Conservation (phyloP, 176 grass and related monocot genomes). For the Urochloa ruziziensis region DNA sequence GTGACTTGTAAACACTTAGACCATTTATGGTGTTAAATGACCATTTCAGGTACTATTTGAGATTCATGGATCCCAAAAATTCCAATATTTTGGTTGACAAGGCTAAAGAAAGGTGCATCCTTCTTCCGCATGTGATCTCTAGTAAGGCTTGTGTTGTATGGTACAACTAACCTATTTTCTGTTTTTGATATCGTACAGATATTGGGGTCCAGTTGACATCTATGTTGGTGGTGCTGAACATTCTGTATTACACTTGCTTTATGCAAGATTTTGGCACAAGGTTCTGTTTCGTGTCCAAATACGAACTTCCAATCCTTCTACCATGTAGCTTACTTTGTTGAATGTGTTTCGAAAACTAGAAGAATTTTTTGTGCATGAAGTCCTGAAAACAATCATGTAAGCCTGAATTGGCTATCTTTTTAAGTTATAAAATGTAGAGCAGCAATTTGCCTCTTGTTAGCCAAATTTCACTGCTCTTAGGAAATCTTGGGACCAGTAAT, state of each 20-base stretch:
- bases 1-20: background rate
- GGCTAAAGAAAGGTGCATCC: constrained; percentile 83
- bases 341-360: too few species aligned
- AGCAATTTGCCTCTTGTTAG: background rate
- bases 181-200: constrained; percentile 49
- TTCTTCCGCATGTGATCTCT: constrained; percentile 17
- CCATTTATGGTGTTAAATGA: constrained; percentile 11
- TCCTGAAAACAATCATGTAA: background rate
- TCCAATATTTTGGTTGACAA: constrained; percentile 74
- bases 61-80: constrained; percentile 99
- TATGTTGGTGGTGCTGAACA: constrained; percentile 98
- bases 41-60: constrained; percentile 87
- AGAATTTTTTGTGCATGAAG: background rate
- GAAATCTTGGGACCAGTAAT: background rate
- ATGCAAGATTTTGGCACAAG: constrained; percentile 99
- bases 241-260: constrained; percentile 98
- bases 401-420: background rate
- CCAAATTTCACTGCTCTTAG: background rate
- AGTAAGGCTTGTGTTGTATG: background rate
- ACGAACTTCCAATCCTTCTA: background rate
- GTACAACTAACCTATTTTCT: constrained; percentile 1
- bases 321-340: too few species aligned
- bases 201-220: constrained; percentile 95
- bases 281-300: constrained; percentile 27
- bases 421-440: background rate